Base-by-base conservation (phyloP, 805 yeast genomes). In the Lipomyces lipofer region DNA sequence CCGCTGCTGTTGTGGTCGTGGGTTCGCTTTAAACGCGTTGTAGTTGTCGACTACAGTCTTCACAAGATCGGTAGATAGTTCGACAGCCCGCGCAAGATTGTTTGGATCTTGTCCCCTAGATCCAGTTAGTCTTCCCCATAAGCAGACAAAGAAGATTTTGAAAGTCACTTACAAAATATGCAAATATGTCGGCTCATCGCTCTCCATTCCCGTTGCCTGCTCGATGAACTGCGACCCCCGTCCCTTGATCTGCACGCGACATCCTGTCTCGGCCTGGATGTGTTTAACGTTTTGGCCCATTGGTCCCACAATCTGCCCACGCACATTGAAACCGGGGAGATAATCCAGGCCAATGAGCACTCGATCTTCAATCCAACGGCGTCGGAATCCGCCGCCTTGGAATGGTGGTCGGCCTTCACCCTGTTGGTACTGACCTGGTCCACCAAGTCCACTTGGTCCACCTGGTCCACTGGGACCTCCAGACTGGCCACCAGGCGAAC, bases 251-350 rank as follows among this genome's bases (percentile, higher is more conserved):
- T 67, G 70, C n/a, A 70, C 68, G 7, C 66, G 58, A 40, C 66
- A 56, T 8, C 66, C 69, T 1, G 74, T 67, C 36, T 64, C 70
- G 32, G 49, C 43, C 45, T 64, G 65, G 32, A 70, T 71, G 56
- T 70, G 74, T 62, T 71, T 70, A 21, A 70, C 66, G 51, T 70
- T 69, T 24, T 61, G 65, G 28, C 72, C 73, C 10, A 59, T 66
- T n/a, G 64, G 65, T 9, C 74, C 74, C n/a, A 71, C 69, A 29
- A 70, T 60, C 38, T 64, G 52, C 8, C 67, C 67, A 3, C 73
- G 67, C 12, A 70, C 58, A 47, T 63, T 64, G 49, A 64, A 65
- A 5, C 64, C 66, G 5, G 68, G 66, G 25, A 54, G 19, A 15
- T 58, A 43, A 13, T 60, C 63, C 29, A 63, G 46, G 4, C 59